These are phyloP conservation scores for Pseudogymnoascus sp. DNA, from an alignment of 2,329 filamentous ascomycete species.

Conservation along the genomic window DNA sequence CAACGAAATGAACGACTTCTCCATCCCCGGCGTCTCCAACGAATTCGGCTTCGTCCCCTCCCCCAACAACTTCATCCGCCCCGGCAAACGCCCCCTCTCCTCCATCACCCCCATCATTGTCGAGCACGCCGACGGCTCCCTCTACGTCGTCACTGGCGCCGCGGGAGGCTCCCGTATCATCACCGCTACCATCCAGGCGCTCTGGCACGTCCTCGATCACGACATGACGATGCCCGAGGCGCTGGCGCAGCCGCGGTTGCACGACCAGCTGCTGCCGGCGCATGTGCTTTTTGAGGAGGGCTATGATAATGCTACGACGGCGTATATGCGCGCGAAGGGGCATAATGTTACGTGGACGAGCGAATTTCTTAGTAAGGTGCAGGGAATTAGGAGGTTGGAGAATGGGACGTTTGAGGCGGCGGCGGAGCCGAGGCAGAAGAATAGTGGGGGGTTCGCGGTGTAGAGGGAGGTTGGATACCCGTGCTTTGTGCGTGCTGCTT, in stretches of 20 bases:
- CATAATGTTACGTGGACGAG: slow-evolving; percentile 67
- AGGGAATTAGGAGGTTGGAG: slow-evolving; percentile 53
- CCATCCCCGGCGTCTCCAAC: slow-evolving; percentile 69
- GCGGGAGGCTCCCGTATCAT: slow-evolving; percentile 81
- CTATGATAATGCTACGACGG: slow-evolving; percentile 59
- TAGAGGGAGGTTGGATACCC: slow-evolving; percentile 3
- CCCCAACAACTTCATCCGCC: slow-evolving; percentile 71
- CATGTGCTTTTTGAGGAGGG: slow-evolving; percentile 57
- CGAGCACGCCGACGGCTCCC: slow-evolving; percentile 54
- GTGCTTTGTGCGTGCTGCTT: not conserved
- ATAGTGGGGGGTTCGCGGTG: slow-evolving; percentile 52
- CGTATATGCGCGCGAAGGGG: slow-evolving; percentile 54
- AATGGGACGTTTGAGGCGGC: slow-evolving; percentile 72
- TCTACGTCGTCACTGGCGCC: slow-evolving; percentile 65
- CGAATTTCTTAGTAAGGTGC: slow-evolving; percentile 59
- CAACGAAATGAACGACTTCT: slow-evolving; percentile 73
- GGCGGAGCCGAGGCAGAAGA: slow-evolving; percentile 65
- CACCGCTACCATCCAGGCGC: slow-evolving; percentile 65
- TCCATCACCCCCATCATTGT: slow-evolving; percentile 76
- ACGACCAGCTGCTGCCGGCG: slow-evolving; percentile 77
- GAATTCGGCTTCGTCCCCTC: slow-evolving; percentile 79
- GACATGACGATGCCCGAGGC: slow-evolving; percentile 52
- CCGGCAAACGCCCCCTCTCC: slow-evolving; percentile 74
- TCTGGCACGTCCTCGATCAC: slow-evolving; percentile 66
- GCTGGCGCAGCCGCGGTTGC: slow-evolving; percentile 59